phyloP scores from a whole-genome alignment of 805 yeast genomes.

The Ogataea polymorpha region DNA sequence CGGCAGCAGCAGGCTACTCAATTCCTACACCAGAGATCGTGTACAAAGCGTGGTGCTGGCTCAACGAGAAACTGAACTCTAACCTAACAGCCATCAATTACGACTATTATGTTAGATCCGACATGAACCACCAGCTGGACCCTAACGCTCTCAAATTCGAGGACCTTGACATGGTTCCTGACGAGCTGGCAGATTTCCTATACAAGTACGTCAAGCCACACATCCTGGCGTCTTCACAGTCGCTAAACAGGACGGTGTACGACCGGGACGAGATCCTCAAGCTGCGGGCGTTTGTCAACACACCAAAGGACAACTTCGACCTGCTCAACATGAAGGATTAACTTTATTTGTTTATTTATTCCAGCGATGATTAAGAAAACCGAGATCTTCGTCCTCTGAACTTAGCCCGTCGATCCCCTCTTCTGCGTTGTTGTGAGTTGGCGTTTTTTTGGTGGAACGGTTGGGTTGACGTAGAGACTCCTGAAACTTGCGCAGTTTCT shows the following conservation, averaged over 20 bases:
- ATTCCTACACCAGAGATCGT: constrained; percentile 40
- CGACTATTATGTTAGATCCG: constrained; percentile 73
- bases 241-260: constrained; percentile 36
- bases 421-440: neutral
- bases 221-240: constrained; percentile 35
- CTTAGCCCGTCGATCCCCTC: constrained; percentile 17
- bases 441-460: neutral
- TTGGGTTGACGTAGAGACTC: neutral
- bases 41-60: constrained; percentile 27
- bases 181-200: constrained; percentile 47
- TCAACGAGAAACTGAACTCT: constrained; percentile 47
- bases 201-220: constrained; percentile 41
- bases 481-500: constrained; percentile 1
- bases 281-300: constrained; percentile 35
- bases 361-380: constrained; percentile 16
- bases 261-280: constrained; percentile 35
- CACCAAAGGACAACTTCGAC: constrained; percentile 33
- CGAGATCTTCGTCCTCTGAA: constrained; percentile 17
- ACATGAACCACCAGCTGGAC: constrained; percentile 62
- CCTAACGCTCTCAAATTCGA: constrained; percentile 58
- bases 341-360: constrained; percentile 10
- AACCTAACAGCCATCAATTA: constrained; percentile 43
- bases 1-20: constrained; percentile 36
- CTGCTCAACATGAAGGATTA: constrained; percentile 29
- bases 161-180: constrained; percentile 69